Conservation (phyloP, 176 grass and related monocot genomes). For the Zoysia pacifica region DNA sequence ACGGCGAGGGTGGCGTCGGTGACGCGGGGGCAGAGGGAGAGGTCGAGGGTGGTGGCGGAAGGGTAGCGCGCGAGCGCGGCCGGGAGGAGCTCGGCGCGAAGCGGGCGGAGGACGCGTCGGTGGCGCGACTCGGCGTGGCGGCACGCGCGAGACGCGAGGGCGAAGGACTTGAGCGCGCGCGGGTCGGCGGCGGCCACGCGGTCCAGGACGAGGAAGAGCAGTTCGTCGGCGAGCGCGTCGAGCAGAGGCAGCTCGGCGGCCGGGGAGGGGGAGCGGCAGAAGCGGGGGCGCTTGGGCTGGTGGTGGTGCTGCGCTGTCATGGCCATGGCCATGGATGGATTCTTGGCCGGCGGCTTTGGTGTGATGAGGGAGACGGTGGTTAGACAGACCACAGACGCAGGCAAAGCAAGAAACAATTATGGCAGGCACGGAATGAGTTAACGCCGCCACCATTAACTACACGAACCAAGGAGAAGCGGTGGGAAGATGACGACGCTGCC, state of each 20-base stretch:
- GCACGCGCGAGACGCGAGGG: slow-evolving; percentile 72
- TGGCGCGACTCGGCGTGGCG: slow-evolving; percentile 68
- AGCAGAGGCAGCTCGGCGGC: neutral
- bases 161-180: slow-evolving; percentile 69
- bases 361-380: neutral
- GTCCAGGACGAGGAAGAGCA: slow-evolving; percentile 79
- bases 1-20: slow-evolving; percentile 42
- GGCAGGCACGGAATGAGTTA: neutral
- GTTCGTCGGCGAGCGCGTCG: slow-evolving; percentile 62
- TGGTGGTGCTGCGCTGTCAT: neutral
- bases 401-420: neutral
- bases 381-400: too few relatives aligned
- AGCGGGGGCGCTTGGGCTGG: slow-evolving; percentile 28
- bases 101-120: slow-evolving; percentile 62
- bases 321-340: slow-evolving; percentile 10
- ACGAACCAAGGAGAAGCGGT: neutral
- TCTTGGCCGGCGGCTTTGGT: neutral
- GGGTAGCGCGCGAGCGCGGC: slow-evolving; percentile 60
- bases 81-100: slow-evolving; percentile 58
- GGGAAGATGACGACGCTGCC: neutral
- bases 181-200: slow-evolving; percentile 48
- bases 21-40: slow-evolving; percentile 74
- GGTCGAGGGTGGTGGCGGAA: slow-evolving; percentile 43
- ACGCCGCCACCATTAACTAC: neutral
- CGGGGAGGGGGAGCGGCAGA: neutral